Conservation (phyloP, 495 filamentous ascomycete genomes). For the Penicillium samsonianum region DNA sequence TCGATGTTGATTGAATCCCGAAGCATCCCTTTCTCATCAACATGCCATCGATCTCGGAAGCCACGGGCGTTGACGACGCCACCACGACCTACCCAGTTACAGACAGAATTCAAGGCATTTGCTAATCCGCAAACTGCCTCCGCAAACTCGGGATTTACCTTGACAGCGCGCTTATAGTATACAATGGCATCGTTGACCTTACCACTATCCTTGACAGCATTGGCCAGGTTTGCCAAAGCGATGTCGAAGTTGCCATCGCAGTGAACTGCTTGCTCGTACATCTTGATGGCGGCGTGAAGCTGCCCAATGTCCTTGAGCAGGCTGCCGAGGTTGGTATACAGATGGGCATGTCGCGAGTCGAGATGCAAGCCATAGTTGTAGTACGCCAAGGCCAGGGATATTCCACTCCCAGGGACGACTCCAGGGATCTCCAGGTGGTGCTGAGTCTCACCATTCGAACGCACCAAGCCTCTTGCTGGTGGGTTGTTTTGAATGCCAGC, state of each 20-base stretch:
- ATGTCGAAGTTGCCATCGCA: constrained; percentile 96
- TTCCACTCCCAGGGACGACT: constrained; percentile 79
- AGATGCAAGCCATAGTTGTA: constrained; percentile 90
- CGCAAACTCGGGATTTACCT: constrained; percentile 90
- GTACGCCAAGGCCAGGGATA: constrained; percentile 86
- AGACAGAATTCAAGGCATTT: constrained; percentile 95
- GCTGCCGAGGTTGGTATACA: constrained; percentile 96
- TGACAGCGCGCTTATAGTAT: constrained; percentile 90
- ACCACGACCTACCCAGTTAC: constrained; percentile 89
- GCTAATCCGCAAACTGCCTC: constrained; percentile 96
- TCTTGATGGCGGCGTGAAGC: constrained; percentile 84
- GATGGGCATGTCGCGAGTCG: constrained; percentile 89
- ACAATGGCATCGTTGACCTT: constrained; percentile 86
- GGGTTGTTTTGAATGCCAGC: constrained; percentile 86
- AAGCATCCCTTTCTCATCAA: constrained; percentile 83
- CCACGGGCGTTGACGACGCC: constrained; percentile 73
- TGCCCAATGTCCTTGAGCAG: constrained; percentile 96
- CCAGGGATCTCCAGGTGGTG: constrained; percentile 67
- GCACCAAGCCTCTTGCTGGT: constrained; percentile 38
- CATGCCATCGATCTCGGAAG: constrained; percentile 88
- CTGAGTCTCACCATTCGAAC: constrained; percentile 39
- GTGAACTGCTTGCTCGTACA: constrained; percentile 94
- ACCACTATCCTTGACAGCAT: constrained; percentile 97
- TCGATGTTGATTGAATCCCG: constrained; percentile 66
- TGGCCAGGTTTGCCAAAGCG: constrained; percentile 93